Conservation (phyloP, 495 filamentous ascomycete species). For the Penicillium robsamsonii region DNA sequence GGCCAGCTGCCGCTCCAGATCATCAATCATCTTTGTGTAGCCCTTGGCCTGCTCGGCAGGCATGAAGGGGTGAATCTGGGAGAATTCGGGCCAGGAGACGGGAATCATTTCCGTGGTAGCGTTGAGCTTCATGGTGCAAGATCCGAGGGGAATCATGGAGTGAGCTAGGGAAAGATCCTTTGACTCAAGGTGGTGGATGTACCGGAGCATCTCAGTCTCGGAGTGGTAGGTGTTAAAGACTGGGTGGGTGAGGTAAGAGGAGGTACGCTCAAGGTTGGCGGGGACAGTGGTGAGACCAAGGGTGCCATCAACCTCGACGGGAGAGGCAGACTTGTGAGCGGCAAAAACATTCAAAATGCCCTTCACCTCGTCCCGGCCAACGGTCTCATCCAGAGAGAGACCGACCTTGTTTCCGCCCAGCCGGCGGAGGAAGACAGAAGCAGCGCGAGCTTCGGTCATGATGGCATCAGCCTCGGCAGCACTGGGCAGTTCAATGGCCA, state of each 20-base stretch:
- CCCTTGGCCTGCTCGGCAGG: constrained; percentile 62
- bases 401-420: constrained; percentile 60
- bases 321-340: constrained; percentile 34
- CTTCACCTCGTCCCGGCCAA: constrained; percentile 57
- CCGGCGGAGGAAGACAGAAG: constrained; percentile 62
- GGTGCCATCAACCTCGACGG: constrained; percentile 41
- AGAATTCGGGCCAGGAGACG: constrained; percentile 80
- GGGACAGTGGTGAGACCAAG: constrained; percentile 53
- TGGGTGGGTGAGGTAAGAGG: constrained; percentile 80
- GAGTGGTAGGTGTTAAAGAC: constrained; percentile 98
- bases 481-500: constrained; percentile 61
- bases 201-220: constrained; percentile 91
- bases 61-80: constrained; percentile 82
- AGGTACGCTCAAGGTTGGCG: constrained; percentile 64
- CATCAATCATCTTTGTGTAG: constrained; percentile 66
- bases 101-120: constrained; percentile 93
- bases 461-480: constrained; percentile 28
- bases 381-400: constrained; percentile 74
- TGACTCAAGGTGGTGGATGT: constrained; percentile 91
- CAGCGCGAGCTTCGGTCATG: constrained; percentile 44
- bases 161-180: constrained; percentile 94
- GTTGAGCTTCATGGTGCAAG: constrained; percentile 99
- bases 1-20: constrained; percentile 73
- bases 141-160: constrained; percentile 99
- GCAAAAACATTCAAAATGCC: constrained; percentile 60